phyloP scores from a whole-genome alignment of 495 filamentous ascomycete species.

The Penicillium subrubescens region DNA sequence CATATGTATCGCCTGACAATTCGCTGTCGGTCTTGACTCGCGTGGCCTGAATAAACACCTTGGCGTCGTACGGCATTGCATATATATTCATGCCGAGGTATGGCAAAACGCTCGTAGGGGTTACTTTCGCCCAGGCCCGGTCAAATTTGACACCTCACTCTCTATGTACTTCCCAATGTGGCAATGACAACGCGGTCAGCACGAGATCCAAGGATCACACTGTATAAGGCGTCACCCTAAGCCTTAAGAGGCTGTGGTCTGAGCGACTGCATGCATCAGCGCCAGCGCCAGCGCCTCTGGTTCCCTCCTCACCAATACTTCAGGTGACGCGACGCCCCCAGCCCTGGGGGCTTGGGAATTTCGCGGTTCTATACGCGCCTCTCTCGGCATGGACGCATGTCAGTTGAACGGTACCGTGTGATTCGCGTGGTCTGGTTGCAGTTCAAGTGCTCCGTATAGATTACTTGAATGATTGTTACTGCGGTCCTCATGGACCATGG shows the following conservation, averaged over 20 bases:
- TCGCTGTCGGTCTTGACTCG: neutral
- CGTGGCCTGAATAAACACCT: neutral
- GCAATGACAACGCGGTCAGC: slow-evolving; percentile 7
- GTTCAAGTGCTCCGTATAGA: neutral
- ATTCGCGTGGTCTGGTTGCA: neutral
- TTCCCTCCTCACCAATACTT: slow-evolving; percentile 2
- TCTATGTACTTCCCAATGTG: neutral
- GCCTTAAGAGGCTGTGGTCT: slow-evolving; percentile 46
- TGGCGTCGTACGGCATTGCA: slow-evolving; percentile 1
- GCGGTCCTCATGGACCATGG: neutral
- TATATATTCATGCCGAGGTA: slow-evolving; percentile 7
- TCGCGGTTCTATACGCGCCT: slow-evolving; percentile 1
- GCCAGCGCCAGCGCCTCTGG: slow-evolving; percentile 10
- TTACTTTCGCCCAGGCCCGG: neutral
- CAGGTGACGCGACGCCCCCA: neutral
- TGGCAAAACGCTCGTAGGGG: neutral
- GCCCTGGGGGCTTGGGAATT: neutral
- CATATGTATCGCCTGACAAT: slow-evolving; percentile 10
- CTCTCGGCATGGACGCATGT: neutral
- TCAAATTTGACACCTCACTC: neutral
- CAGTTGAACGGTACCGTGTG: neutral
- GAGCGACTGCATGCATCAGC: slow-evolving; percentile 9
- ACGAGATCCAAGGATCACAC: slow-evolving; percentile 7
- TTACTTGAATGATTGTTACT: neutral
- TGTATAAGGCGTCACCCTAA: slow-evolving; percentile 29